Percentiles rank a stretch among this genome's conserved stretches.
Evolutionary conservation across 345 rosid genomes (phyloP).

Genomic region (Turritis glabra): DNA sequence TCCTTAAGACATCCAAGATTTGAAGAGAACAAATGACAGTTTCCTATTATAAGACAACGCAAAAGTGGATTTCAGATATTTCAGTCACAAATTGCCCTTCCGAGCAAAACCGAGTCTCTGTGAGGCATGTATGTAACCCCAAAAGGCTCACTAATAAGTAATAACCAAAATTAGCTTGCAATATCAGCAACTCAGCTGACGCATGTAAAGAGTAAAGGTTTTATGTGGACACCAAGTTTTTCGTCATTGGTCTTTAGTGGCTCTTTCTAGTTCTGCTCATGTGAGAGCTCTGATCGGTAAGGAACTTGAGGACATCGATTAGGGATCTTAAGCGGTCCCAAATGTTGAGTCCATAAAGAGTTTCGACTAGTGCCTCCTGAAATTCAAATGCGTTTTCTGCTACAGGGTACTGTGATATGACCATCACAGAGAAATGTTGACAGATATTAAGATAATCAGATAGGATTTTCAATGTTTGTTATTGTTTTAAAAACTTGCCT

Average conservation of each 20-base stretch:
- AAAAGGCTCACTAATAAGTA: conserved; percentile 1
- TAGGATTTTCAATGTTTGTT: not conserved
- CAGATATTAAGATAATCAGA: not conserved
- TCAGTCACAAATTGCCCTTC: conserved; percentile 5
- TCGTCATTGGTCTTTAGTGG: conserved; percentile 43
- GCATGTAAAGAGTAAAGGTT: not conserved
- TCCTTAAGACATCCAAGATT: too few species aligned
- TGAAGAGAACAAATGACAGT: not conserved
- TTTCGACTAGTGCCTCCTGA: conserved; percentile 81
- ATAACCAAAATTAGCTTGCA: conserved; percentile 22
- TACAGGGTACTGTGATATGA: conserved; percentile 65
- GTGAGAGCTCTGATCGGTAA: conserved; percentile 60
- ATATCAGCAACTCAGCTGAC: conserved; percentile 21
- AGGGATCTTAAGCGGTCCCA: conserved; percentile 85
- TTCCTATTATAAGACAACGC: not conserved
- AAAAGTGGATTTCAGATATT: conserved; percentile 18
- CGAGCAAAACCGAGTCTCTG: not conserved
- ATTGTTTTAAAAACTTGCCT: conserved; percentile 48
- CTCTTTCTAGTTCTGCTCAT: conserved; percentile 43
- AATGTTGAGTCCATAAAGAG: conserved; percentile 82
- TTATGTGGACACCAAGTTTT: not conserved
- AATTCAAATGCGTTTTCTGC: conserved; percentile 87
- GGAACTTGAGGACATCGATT: conserved; percentile 68
- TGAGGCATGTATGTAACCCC: conserved; percentile 6
- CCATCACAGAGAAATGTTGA: conserved; percentile 12